Evolutionary conservation across 106 monocot species (phyloP).

Genomic region (Dactylorhiza incarnata): DNA sequence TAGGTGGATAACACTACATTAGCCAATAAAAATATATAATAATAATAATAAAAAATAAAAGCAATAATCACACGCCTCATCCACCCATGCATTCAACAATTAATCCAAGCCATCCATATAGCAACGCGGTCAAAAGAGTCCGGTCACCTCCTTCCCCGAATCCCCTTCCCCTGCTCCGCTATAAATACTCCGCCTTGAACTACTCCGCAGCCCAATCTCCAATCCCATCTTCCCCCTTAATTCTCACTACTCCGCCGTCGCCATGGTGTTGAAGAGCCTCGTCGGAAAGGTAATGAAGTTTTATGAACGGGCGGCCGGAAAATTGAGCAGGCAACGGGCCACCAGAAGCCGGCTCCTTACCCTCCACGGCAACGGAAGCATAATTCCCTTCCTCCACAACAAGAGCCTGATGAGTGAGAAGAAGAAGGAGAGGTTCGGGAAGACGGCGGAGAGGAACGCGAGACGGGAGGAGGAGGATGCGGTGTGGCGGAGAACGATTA

Average conservation of each 20-base stretch:
- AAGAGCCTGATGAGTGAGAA: background rate
- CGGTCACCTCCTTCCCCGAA: background rate
- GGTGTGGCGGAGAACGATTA: slow-evolving; percentile 23
- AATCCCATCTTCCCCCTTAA: background rate
- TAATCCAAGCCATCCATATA: background rate
- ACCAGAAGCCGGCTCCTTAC: background rate
- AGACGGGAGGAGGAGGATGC: slow-evolving; percentile 5
- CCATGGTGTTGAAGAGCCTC: slow-evolving; percentile 3
- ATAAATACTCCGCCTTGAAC: background rate
- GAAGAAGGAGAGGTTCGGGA: background rate
- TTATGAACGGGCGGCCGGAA: background rate
- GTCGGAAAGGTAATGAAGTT: background rate
- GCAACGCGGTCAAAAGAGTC: background rate
- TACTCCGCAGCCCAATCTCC: background rate
- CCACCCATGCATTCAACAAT: no score
- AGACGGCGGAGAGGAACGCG: background rate
- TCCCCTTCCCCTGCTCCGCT: background rate
- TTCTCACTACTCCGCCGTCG: background rate
- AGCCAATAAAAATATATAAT: no score
- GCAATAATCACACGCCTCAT: no score
- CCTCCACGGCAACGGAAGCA: background rate
- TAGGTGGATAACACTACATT: no score
- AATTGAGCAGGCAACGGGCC: background rate
- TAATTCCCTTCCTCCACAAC: background rate
- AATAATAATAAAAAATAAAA: no score